Evolutionary conservation across 805 yeast species (phyloP).

Genomic region (Millerozyma miso): DNA sequence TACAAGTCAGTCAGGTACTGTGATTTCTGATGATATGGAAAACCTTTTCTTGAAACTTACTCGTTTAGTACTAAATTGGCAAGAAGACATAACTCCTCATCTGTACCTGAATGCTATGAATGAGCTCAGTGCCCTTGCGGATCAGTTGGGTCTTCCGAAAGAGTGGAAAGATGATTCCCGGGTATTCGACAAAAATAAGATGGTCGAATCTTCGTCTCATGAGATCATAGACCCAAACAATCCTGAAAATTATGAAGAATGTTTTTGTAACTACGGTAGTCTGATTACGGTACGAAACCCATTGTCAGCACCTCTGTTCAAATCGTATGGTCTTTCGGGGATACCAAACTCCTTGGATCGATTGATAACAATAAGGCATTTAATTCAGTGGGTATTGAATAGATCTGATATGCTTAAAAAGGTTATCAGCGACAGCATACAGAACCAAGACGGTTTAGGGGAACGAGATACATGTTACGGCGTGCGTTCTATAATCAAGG

Average conservation of each 20-base stretch:
- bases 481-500: conserved; percentile 31
- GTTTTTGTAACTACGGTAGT: conserved; percentile 10
- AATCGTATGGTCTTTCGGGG: conserved; percentile 28
- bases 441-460: conserved; percentile 33
- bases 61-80: conserved; percentile 34
- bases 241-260: conserved; percentile 15
- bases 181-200: conserved; percentile 1
- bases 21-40: conserved; percentile 29
- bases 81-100: conserved; percentile 19
- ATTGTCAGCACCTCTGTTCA: conserved; percentile 18
- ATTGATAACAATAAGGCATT: conserved; percentile 30
- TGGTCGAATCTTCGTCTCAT: neutral
- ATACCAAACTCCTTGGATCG: conserved; percentile 29
- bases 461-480: conserved; percentile 36
- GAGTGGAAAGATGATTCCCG: conserved; percentile 32
- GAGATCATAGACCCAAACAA: conserved; percentile 21
- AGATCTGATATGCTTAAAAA: conserved; percentile 27
- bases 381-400: conserved; percentile 34
- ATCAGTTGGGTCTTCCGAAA: conserved; percentile 29
- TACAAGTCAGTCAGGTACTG: neutral
- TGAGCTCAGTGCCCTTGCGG: conserved; percentile 27
- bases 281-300: conserved; percentile 18
- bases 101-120: conserved; percentile 26
- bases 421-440: conserved; percentile 18
- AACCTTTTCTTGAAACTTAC: conserved; percentile 27